Conservation (phyloP, 495 filamentous ascomycete species). For the Parachaetomium inaequale region DNA sequence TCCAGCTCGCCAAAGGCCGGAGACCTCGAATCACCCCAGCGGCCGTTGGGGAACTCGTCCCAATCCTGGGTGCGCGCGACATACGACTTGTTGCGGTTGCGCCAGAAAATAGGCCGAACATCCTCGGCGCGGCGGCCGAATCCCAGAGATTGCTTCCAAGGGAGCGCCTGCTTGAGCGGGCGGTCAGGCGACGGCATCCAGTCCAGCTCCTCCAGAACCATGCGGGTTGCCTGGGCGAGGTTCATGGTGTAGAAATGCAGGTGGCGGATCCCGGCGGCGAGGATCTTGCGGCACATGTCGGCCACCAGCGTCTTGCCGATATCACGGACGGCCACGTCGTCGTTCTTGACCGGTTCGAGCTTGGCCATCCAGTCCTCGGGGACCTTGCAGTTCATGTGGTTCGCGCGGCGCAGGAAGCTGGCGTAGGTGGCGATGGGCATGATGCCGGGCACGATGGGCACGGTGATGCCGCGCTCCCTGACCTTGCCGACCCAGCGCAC, state of each 20-base stretch:
- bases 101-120: conserved; percentile 98
- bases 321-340: conserved; percentile 88
- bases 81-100: conserved; percentile 93
- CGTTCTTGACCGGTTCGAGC: conserved; percentile 92
- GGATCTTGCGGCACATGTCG: conserved; percentile 81
- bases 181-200: conserved; percentile 71
- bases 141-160: conserved; percentile 92
- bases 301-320: conserved; percentile 88
- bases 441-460: conserved; percentile 95
- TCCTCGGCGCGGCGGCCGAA: conserved; percentile 87
- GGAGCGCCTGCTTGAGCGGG: conserved; percentile 77
- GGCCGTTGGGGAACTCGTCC: conserved; percentile 99
- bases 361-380: conserved; percentile 75
- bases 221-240: conserved; percentile 85
- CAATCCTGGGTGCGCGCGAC: conserved; percentile 94
- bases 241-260: conserved; percentile 99
- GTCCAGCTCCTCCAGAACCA: conserved; percentile 85
- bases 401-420: conserved; percentile 82
- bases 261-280: conserved; percentile 77
- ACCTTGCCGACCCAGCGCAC: conserved; percentile 83
- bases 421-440: conserved; percentile 98
- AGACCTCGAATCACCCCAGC: conserved; percentile 97
- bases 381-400: conserved; percentile 80
- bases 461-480: conserved; percentile 74
- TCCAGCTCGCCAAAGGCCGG: conserved; percentile 97